Base-by-base conservation (phyloP, 2,329 filamentous ascomycete species). In the Phyllosticta citriasiana region DNA sequence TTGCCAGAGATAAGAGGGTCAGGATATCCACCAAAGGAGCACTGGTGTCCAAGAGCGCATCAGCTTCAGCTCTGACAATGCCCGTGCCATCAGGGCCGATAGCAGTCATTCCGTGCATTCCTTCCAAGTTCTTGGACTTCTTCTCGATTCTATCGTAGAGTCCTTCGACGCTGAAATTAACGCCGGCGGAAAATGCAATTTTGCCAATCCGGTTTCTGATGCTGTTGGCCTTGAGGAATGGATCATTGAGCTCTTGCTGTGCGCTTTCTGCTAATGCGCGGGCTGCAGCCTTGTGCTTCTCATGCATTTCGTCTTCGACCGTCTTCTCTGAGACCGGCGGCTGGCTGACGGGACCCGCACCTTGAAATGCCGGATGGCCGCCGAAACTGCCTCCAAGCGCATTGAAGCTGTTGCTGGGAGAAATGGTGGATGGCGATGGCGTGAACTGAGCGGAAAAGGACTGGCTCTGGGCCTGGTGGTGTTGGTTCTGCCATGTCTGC, bases 1-100 rank as follows among this genome's bases (percentile, higher is more conserved):
- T 86, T 19, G 89, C 89, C 61, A 97, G 82, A 5, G 91, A 94
- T 62, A 97, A 72, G 16, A 97, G 79, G 26, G 89, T 88, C 53
- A 97, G 76, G 66, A 97, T 88, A 64, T 96, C 91, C 14, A 88
- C 87, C 35, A 96, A 78, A 59, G 83, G 85, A 1, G 89, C 84
- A 53, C 91, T 88, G 22, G 74, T 71, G 40, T 88, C 85, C 0
- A 94, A 83, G 47, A 95, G 83, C 59, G 88, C 90, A 65, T 76
- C 67, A 58, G 73, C 70, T 53, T 73, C 67, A 2, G 73, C 86
- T 52, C 82, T 75, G 2, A 89, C 80, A 25, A 87, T 74, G 12
- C 83, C 80, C 33, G 83, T 79, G 3, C 80, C 83, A 67, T 91
- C 85, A 0, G 85, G 82, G 0, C 84, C 85, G 27, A 64, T 67